phyloP scores from a whole-genome alignment of 2,329 filamentous ascomycete species.

The Colletotrichum tofieldiae region DNA sequence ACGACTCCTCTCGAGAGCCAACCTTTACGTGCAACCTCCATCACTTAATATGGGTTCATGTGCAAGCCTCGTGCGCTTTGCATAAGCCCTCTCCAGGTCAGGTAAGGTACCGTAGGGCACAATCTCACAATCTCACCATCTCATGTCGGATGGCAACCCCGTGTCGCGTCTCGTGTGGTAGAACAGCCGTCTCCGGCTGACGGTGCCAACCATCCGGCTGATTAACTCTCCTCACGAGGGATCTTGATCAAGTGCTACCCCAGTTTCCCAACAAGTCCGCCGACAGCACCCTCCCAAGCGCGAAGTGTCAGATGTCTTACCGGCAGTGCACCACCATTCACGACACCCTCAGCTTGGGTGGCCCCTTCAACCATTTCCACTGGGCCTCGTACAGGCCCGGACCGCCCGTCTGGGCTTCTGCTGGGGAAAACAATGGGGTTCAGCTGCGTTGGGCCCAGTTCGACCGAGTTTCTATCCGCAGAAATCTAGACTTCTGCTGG shows the following conservation, averaged over 20 bases:
- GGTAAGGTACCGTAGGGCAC: slow-evolving; percentile 38
- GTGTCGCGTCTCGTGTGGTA: slow-evolving; percentile 23
- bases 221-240: slow-evolving; percentile 30
- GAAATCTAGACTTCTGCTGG: neutral
- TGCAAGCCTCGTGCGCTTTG: slow-evolving; percentile 17
- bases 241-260: slow-evolving; percentile 41
- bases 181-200: slow-evolving; percentile 32
- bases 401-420: slow-evolving; percentile 5
- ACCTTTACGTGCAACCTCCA: neutral
- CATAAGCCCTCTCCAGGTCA: slow-evolving; percentile 31
- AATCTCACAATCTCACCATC: slow-evolving; percentile 23
- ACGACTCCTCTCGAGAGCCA: neutral
- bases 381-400: slow-evolving; percentile 3
- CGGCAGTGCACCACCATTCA: slow-evolving; percentile 26
- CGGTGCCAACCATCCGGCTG: slow-evolving; percentile 36
- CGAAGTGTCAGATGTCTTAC: slow-evolving; percentile 35
- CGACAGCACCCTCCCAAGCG: slow-evolving; percentile 11
- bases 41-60: neutral
- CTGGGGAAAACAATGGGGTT: slow-evolving; percentile 28
- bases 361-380: slow-evolving; percentile 2
- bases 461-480: slow-evolving; percentile 24
- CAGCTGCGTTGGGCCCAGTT: slow-evolving; percentile 24
- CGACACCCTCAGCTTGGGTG: slow-evolving; percentile 30
- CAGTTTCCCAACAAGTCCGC: slow-evolving; percentile 27
- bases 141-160: slow-evolving; percentile 16